phyloP scores from a whole-genome alignment of 2,329 filamentous ascomycete genomes.

The Berkeleyomyces basicola region DNA sequence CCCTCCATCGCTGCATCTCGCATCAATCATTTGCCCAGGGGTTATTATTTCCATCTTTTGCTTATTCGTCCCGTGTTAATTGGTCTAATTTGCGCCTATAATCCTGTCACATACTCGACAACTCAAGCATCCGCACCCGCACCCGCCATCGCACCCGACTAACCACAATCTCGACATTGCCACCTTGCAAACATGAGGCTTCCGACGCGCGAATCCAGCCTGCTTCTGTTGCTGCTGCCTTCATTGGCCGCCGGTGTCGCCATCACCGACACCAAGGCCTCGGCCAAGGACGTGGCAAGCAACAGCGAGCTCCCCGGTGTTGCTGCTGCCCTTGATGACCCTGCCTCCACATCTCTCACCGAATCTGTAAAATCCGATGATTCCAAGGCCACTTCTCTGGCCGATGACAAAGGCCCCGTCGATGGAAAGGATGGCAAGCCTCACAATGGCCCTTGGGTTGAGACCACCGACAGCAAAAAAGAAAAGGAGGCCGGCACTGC shows the following conservation, averaged over 20 bases:
- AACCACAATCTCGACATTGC: background rate
- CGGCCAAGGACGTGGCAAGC: slow-evolving; percentile 26
- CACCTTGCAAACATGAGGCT: slow-evolving; percentile 10
- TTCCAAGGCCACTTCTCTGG: slow-evolving; percentile 6
- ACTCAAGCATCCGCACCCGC: background rate
- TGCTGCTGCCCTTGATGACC: background rate
- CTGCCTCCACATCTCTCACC: background rate
- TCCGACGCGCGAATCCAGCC: slow-evolving; percentile 8
- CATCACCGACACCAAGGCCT: slow-evolving; percentile 14
- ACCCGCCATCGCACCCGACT: background rate
- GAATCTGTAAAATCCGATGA: background rate
- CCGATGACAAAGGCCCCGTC: slow-evolving; percentile 63
- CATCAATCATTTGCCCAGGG: background rate
- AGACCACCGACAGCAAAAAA: slow-evolving; percentile 28
- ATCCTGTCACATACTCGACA: background rate
- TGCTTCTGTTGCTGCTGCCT: slow-evolving; percentile 11
- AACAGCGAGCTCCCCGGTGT: slow-evolving; percentile 1
- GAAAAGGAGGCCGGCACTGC: slow-evolving; percentile 16
- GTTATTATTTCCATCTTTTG: background rate
- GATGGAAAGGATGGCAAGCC: slow-evolving; percentile 91
- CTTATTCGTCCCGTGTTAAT: background rate
- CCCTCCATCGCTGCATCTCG: background rate
- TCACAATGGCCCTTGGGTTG: slow-evolving; percentile 68
- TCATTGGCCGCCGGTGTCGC: slow-evolving; percentile 10
- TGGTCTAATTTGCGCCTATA: background rate